Base-by-base conservation (phyloP, 2,329 filamentous ascomycete species). In the Colletotrichum sp. region DNA sequence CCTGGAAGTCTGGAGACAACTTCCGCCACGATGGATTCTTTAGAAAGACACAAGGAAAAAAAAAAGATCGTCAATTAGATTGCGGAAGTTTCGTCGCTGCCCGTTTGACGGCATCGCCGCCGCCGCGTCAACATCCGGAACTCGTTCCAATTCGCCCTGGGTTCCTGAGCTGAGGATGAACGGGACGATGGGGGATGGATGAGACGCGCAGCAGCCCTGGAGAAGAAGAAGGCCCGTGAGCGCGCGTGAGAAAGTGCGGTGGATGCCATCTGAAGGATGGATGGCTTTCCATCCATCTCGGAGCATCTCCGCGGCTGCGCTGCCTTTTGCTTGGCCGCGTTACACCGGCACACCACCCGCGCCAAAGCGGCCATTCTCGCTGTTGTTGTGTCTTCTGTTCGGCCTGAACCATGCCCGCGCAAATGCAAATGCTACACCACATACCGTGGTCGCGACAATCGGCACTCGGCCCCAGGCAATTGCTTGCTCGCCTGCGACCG, bases 61-160 rank as follows among this genome's bases (percentile, higher is more conserved):
- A 21, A 34, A 30, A 30, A 21, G 24, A 48, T 63, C 48, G 21
- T 43, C 61, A 61, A 61, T 36, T 36, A 64, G 13, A 24, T 65
- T 55, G 60, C 72, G 72, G 68, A 71, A 24, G 72, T 60, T 74
- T 74, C 34, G 43, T 74, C 67, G 59, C 68, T 34, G 18, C 39
- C 7, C 63, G 39, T 64, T 63, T 68, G 69, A 68, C 69, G 73
- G 73, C 28, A 12, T 30, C 64, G 72, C 72, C 73, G 55, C 39
- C 39, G 39, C 39, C 39, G 39, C 39, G 39, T 43, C 39, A 43
- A 43, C 39, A 6, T 43, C 39, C 39, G 39, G 39, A n/a, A 48
- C 39, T 4, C 39, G 5, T 61, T 52, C 57, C 68, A 21, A 32
- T 26, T 26, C 30, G 24, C 13, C 55, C n/a, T 60, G 14, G 28